Evolutionary conservation across 2,329 filamentous ascomycete species (phyloP).

Genomic region (Aspergillus floridensis): DNA sequence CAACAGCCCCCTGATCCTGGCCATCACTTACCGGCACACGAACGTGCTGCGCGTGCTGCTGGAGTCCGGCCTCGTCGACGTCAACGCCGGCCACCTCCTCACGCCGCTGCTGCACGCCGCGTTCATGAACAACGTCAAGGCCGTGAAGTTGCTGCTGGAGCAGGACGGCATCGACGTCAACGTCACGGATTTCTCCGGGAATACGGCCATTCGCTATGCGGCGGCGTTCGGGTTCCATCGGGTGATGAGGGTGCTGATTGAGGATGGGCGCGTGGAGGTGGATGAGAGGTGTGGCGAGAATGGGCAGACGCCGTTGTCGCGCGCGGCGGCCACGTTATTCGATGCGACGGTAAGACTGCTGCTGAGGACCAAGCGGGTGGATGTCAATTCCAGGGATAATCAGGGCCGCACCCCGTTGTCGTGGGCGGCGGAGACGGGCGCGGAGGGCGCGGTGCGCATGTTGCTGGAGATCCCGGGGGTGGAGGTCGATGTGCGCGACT

Average conservation of each 20-base stretch:
- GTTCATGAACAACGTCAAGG: background rate
- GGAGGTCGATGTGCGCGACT: background rate
- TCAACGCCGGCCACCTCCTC: background rate
- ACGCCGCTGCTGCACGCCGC: background rate
- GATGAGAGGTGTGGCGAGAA: background rate
- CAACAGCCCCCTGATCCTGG: background rate
- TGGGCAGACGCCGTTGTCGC: background rate
- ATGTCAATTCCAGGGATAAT: background rate
- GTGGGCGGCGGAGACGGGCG: background rate
- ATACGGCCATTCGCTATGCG: background rate
- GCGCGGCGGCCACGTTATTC: background rate
- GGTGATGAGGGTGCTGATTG: background rate
- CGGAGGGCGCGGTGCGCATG: background rate
- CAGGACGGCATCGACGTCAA: background rate
- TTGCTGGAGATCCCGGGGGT: background rate
- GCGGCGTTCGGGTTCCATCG: background rate
- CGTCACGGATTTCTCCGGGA: background rate
- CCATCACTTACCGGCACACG: background rate
- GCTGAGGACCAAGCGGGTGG: background rate
- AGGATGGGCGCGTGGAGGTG: background rate
- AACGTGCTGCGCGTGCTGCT: background rate
- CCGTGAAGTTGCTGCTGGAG: background rate
- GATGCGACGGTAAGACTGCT: background rate
- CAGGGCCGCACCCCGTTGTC: background rate
- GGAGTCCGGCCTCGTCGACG: background rate